Conservation (phyloP, 1,139 yeast genomes). For the Pichia sp. region DNA sequence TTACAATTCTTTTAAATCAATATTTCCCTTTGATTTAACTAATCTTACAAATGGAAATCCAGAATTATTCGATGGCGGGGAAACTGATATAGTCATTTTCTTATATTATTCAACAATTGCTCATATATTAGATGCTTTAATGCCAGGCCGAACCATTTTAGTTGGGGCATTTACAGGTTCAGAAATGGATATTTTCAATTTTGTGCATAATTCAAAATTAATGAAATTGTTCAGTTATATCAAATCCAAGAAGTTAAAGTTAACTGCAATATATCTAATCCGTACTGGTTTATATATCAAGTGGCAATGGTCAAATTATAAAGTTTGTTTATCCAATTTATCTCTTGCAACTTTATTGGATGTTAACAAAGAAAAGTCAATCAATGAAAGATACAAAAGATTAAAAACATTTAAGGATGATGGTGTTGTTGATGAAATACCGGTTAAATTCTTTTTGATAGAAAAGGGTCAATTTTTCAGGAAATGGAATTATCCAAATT, state of each 20-base stretch:
- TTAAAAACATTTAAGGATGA: background rate
- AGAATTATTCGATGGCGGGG: background rate
- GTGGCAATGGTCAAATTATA: constrained; percentile 1
- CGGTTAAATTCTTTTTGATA: constrained; percentile 4
- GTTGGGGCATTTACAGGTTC: constrained; percentile 20
- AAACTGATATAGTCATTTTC: constrained; percentile 8
- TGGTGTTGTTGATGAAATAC: constrained; percentile 6
- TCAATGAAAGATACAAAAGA: background rate
- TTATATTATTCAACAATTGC: constrained; percentile 11
- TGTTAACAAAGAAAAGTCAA: background rate
- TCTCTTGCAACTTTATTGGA: constrained; percentile 1
- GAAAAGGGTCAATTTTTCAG: constrained; percentile 8
- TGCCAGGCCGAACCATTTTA: constrained; percentile 10
- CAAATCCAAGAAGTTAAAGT: constrained; percentile 1
- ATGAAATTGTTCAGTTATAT: constrained; percentile 2
- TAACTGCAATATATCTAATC: constrained; percentile 9
- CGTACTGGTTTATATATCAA: constrained; percentile 8
- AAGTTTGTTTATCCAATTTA: background rate
- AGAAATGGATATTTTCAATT: background rate
- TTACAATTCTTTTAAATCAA: constrained; percentile 11
- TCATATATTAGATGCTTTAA: constrained; percentile 2
- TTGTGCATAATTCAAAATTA: background rate
- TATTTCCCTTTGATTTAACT: constrained; percentile 11
- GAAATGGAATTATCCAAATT: constrained; percentile 8
- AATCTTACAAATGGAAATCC: background rate